Percentiles rank a stretch among this genome's conserved stretches.
phyloP scores from a whole-genome alignment of 73 alveolate species.

The Stentor roeselii region DNA sequence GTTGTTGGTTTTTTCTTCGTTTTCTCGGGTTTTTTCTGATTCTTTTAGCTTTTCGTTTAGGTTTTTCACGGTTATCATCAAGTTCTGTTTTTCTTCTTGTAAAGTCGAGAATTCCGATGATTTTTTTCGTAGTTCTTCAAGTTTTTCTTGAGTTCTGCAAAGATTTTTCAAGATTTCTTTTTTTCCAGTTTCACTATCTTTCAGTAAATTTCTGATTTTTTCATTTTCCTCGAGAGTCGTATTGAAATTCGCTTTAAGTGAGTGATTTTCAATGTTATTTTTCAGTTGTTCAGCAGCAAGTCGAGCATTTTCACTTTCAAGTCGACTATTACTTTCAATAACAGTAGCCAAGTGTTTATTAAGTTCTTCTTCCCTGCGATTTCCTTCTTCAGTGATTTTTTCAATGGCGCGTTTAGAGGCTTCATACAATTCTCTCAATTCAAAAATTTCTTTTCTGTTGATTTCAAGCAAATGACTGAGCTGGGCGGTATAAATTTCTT shows the following conservation, averaged over 20 bases:
- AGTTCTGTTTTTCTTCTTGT: slow-evolving; percentile 5
- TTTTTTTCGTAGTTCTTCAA: neutral
- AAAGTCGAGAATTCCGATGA: neutral
- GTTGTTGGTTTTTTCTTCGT: neutral
- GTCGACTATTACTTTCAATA: neutral
- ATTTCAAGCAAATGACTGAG: neutral
- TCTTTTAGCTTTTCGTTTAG: neutral
- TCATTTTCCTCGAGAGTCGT: neutral
- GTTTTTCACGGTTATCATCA: neutral
- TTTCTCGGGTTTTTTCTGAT: neutral
- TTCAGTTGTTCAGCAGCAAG: neutral
- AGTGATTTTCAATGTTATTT: neutral
- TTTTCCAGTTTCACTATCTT: neutral
- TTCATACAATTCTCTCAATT: neutral
- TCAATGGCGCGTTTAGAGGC: neutral
- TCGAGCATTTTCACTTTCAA: neutral
- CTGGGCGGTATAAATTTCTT: slow-evolving; percentile 6
- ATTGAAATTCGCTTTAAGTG: neutral
- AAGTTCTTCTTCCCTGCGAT: neutral
- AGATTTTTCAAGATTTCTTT: neutral
- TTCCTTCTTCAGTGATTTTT: neutral
- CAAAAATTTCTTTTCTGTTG: slow-evolving; percentile 1
- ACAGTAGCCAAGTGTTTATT: neutral
- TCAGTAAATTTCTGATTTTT: neutral
- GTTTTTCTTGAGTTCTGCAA: neutral